phyloP scores from a whole-genome alignment of 2,329 filamentous ascomycete species.

The Shiraia sp. region DNA sequence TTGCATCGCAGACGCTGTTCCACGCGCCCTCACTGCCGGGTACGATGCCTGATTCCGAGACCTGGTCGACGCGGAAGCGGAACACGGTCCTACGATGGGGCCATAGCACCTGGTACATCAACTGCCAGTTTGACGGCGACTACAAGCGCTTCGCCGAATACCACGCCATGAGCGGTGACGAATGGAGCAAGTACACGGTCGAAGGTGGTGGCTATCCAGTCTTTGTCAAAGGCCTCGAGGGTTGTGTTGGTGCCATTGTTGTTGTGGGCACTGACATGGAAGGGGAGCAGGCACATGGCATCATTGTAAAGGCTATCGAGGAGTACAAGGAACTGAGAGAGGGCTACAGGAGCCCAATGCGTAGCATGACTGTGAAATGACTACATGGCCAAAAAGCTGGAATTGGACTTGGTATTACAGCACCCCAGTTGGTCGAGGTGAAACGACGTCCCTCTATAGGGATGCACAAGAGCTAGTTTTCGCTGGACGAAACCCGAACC shows the following conservation, averaged over 20 bases:
- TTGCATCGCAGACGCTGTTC: constrained; percentile 69
- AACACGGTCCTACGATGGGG: constrained; percentile 74
- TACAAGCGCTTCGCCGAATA: constrained; percentile 68
- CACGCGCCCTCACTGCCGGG: constrained; percentile 70
- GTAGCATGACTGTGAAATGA: constrained; percentile 40
- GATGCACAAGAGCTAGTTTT: constrained; percentile 16
- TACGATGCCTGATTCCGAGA: constrained; percentile 71
- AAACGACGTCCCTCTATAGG: constrained; percentile 8
- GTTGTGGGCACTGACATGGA: constrained; percentile 68
- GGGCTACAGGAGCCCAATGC: constrained; percentile 39
- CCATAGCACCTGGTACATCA: constrained; percentile 70
- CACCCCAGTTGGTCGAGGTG: too few species aligned
- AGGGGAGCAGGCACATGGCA: constrained; percentile 76
- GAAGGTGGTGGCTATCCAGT: constrained; percentile 79
- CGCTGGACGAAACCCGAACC: constrained; percentile 36
- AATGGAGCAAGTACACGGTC: constrained; percentile 68
- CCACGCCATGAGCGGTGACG: constrained; percentile 60
- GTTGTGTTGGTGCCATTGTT: constrained; percentile 73
- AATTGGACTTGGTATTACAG: constrained; percentile 8
- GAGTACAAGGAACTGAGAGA: constrained; percentile 52
- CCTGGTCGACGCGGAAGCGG: constrained; percentile 66
- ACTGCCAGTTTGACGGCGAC: constrained; percentile 69
- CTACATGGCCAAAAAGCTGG: constrained; percentile 15
- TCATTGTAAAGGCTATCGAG: constrained; percentile 71
- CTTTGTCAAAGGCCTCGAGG: constrained; percentile 72